phyloP scores from a whole-genome alignment of 352 stramenopile genomes.

The Pythium guiyangense region DNA sequence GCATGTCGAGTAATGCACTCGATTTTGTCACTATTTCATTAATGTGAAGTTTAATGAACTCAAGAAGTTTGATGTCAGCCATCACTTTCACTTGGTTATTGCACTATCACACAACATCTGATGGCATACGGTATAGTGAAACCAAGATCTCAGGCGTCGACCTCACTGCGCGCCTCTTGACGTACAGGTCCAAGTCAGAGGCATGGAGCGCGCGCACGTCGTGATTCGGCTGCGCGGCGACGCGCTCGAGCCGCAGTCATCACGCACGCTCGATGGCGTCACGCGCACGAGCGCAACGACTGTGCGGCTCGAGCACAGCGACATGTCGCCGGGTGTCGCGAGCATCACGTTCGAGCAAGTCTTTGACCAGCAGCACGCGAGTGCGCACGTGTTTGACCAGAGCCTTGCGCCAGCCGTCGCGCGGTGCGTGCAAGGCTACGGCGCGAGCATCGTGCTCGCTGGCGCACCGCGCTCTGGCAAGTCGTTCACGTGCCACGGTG shows the following conservation, averaged over 20 bases:
- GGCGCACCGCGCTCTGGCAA: constrained; percentile 46
- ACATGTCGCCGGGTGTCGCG: constrained; percentile 67
- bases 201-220: constrained; percentile 54
- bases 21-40: too few species aligned
- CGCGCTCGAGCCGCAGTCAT: not conserved
- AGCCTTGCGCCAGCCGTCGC: constrained; percentile 27
- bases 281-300: constrained; percentile 52
- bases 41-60: too few species aligned
- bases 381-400: constrained; percentile 36
- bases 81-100: too few species aligned
- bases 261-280: constrained; percentile 23
- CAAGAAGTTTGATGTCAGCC: too few species aligned
- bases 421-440: constrained; percentile 21
- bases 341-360: constrained; percentile 78
- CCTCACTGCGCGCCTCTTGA: too few species aligned
- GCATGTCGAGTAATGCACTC: too few species aligned
- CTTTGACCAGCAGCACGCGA: constrained; percentile 41
- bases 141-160: too few species aligned
- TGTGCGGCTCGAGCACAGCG: constrained; percentile 69
- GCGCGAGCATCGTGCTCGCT: constrained; percentile 39
- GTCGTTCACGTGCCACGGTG: constrained; percentile 56
- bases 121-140: too few species aligned
- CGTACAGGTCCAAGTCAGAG: too few species aligned
- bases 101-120: too few species aligned
- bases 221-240: constrained; percentile 37